phyloP scores from a whole-genome alignment of 2,329 filamentous ascomycete species.

The Paraphaeosphaeria minitans region DNA sequence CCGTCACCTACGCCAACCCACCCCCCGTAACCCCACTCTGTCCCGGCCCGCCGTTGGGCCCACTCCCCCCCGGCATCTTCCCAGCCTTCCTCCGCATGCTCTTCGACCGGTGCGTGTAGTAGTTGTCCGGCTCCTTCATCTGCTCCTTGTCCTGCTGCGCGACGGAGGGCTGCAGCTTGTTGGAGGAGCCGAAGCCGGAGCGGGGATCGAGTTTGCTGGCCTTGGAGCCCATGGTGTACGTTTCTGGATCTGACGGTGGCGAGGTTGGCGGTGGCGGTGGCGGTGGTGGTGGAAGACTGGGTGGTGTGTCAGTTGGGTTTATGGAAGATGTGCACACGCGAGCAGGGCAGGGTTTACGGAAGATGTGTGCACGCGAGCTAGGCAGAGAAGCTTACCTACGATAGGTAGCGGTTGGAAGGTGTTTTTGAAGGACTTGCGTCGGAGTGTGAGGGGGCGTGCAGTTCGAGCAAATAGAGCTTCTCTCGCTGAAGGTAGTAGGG shows the following conservation, averaged over 20 bases:
- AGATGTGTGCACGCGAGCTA: too few relatives aligned
- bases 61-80: conserved; percentile 17
- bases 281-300: background rate
- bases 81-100: conserved; percentile 41
- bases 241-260: background rate
- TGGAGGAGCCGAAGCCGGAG: conserved; percentile 7
- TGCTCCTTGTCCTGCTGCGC: conserved; percentile 38
- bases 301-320: background rate
- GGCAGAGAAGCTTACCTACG: too few relatives aligned
- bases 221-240: conserved; percentile 38
- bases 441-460: too few relatives aligned
- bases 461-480: too few relatives aligned
- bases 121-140: conserved; percentile 43
- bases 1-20: background rate
- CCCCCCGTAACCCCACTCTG: conserved; percentile 4
- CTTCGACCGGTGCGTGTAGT: conserved; percentile 41
- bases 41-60: conserved; percentile 8
- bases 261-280: background rate
- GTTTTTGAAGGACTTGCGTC: too few relatives aligned
- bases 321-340: too few relatives aligned
- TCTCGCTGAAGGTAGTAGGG: too few relatives aligned
- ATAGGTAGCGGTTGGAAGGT: too few relatives aligned
- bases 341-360: too few relatives aligned
- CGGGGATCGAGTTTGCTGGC: conserved; percentile 24
- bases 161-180: conserved; percentile 33